A percentile compares a stretch with the other conserved stretches of the same genome.
Evolutionary conservation across 2,329 filamentous ascomycete genomes (phyloP).

Genomic region (Ceratocystis harringtonii): DNA sequence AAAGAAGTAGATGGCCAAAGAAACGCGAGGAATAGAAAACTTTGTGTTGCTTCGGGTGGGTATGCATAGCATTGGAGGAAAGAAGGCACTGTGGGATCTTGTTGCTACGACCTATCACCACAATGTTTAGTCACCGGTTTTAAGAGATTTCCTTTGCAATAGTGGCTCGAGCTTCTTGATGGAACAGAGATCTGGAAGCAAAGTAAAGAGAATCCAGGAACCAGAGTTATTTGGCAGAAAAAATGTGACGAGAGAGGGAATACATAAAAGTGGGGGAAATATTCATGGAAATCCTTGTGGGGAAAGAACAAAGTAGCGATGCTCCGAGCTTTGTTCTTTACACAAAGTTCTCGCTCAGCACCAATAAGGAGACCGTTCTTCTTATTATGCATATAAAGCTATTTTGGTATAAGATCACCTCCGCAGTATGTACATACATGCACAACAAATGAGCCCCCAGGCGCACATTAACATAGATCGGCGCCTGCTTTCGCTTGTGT

Average conservation of each 20-base stretch:
- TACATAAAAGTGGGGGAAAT: neutral
- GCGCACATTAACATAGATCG: neutral
- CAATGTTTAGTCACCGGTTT: neutral
- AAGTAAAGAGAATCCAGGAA: neutral
- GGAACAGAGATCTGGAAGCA: neutral
- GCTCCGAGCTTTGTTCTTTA: neutral
- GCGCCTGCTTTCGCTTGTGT: neutral
- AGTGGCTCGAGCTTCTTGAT: neutral
- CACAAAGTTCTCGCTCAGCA: neutral
- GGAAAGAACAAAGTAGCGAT: too few species aligned
- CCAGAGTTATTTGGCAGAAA: neutral
- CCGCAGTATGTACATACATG: neutral
- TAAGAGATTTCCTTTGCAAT: neutral
- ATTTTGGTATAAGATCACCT: neutral
- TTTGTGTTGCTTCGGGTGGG: neutral
- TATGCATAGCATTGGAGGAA: neutral
- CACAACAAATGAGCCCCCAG: neutral
- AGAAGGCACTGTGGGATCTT: neutral
- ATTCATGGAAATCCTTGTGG: neutral
- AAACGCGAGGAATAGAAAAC: neutral
- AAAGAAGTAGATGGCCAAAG: neutral
- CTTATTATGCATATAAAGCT: neutral
- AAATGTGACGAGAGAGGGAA: neutral
- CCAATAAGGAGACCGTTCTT: neutral
- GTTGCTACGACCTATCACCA: neutral